phyloP scores from a whole-genome alignment of 2,329 filamentous ascomycete genomes.

The Paecilomyces sp. region DNA sequence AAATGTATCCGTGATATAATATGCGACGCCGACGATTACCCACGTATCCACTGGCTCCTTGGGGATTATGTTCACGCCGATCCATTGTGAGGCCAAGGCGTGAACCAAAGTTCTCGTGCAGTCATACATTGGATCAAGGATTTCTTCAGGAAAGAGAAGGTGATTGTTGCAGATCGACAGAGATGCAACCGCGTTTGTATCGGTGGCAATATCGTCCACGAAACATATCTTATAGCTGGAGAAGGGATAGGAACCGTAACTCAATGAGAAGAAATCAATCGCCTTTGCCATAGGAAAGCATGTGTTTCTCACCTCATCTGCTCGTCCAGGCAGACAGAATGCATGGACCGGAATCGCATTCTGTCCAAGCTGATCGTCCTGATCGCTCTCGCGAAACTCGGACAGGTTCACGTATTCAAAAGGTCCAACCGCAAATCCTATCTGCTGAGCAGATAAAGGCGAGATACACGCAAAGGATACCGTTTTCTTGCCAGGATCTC shows the following conservation, averaged over 20 bases:
- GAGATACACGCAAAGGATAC: conserved; percentile 74
- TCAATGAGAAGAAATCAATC: conserved; percentile 84
- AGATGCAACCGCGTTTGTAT: conserved; percentile 71
- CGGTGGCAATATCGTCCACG: conserved; percentile 75
- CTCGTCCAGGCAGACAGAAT: conserved; percentile 80
- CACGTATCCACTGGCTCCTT: conserved; percentile 75
- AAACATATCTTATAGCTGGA: conserved; percentile 90
- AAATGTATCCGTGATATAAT: conserved; percentile 92
- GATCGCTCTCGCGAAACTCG: conserved; percentile 80
- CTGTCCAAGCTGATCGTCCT: conserved; percentile 82
- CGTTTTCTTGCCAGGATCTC: conserved; percentile 75
- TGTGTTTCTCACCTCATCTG: conserved; percentile 77
- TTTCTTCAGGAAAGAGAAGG: conserved; percentile 73
- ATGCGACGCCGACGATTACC: conserved; percentile 82
- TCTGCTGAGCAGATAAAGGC: conserved; percentile 74
- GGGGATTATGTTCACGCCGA: conserved; percentile 85
- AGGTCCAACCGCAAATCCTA: conserved; percentile 88
- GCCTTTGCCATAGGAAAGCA: conserved; percentile 76
- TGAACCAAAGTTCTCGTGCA: conserved; percentile 75
- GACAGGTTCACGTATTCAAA: conserved; percentile 90
- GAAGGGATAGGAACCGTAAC: conserved; percentile 86
- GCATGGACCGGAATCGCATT: conserved; percentile 85
- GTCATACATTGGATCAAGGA: conserved; percentile 78
- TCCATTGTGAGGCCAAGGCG: conserved; percentile 85
- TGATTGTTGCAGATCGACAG: conserved; percentile 82